Percentiles rank a stretch among this genome's conserved stretches.
Evolutionary conservation across 768 basidiomycete genomes (phyloP).

Genomic region (Naganishia randhawae): DNA sequence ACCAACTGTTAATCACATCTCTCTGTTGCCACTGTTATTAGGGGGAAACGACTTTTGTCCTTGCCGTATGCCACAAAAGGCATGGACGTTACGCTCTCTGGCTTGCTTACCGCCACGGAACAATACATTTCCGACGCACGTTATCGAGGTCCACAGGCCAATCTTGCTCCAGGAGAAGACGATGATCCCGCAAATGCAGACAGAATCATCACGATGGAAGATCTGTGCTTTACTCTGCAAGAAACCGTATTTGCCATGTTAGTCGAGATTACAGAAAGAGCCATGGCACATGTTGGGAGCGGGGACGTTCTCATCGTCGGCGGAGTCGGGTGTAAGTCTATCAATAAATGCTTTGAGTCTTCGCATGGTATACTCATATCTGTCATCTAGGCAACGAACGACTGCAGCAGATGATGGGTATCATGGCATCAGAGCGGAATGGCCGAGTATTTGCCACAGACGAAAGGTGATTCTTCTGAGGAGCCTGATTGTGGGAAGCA

Average conservation of each 20-base stretch:
- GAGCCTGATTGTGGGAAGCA: not conserved
- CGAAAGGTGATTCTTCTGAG: constrained; percentile 63
- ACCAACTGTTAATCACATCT: not conserved
- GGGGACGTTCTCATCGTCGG: constrained; percentile 96
- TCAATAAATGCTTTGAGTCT: not conserved
- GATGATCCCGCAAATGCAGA: constrained; percentile 47
- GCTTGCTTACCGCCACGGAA: constrained; percentile 81
- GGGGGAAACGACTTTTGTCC: constrained; percentile 74
- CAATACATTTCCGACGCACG: constrained; percentile 80
- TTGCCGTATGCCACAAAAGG: constrained; percentile 96
- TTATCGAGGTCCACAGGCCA: constrained; percentile 56
- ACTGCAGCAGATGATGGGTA: constrained; percentile 97
- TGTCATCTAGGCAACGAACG: constrained; percentile 70
- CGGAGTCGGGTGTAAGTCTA: constrained; percentile 90
- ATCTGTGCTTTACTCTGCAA: constrained; percentile 93
- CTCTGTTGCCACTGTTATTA: constrained; percentile 42
- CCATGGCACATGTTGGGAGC: constrained; percentile 97
- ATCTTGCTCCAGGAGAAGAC: constrained; percentile 14
- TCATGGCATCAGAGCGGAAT: constrained; percentile 86
- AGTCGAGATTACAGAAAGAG: constrained; percentile 96
- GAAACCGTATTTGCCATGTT: constrained; percentile 98
- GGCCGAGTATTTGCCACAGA: constrained; percentile 92
- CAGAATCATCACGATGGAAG: constrained; percentile 84
- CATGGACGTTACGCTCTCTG: constrained; percentile 97
- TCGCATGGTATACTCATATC: not conserved